Evolutionary conservation across 768 basidiomycete species (phyloP).

Genomic region (Pulveroboletus frians): DNA sequence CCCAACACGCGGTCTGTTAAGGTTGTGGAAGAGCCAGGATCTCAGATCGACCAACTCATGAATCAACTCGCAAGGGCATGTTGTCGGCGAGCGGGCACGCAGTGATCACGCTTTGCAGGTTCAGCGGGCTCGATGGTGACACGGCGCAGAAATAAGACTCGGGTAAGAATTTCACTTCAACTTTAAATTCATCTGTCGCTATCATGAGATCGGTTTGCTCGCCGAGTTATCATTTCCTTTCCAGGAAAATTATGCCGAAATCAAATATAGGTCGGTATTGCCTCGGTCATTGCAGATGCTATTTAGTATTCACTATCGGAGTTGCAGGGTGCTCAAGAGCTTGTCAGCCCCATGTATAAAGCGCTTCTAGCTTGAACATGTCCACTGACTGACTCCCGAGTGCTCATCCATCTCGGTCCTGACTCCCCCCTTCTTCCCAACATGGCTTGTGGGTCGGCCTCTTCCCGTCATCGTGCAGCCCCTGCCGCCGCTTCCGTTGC

Average conservation of each 20-base stretch:
- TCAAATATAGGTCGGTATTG: constrained; percentile 30
- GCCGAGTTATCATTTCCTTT: constrained; percentile 25
- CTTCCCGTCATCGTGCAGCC: constrained; percentile 18
- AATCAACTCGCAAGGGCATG: constrained; percentile 26
- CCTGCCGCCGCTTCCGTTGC: constrained; percentile 9
- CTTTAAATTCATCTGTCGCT: constrained; percentile 25
- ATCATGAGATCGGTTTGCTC: constrained; percentile 23
- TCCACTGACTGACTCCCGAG: constrained; percentile 23
- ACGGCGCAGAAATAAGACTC: constrained; percentile 21
- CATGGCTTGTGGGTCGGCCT: constrained; percentile 21
- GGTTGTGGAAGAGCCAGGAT: constrained; percentile 18
- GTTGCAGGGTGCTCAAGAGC: constrained; percentile 21
- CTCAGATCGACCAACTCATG: constrained; percentile 26
- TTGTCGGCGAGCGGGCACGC: constrained; percentile 23
- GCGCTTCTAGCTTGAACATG: constrained; percentile 24
- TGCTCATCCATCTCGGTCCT: constrained; percentile 6
- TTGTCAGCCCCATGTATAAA: constrained; percentile 32
- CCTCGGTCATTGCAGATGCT: constrained; percentile 28
- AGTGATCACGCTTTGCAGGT: constrained; percentile 22
- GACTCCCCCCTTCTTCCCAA: constrained; percentile 4
- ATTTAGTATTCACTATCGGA: constrained; percentile 25
- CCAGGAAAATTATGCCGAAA: constrained; percentile 23
- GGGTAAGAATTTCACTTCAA: constrained; percentile 27
- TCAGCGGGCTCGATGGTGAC: constrained; percentile 26
- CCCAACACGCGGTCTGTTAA: constrained; percentile 25